Conservation (phyloP, 1,284 basidiomycete genomes). For the Kwoniella shivajii region DNA sequence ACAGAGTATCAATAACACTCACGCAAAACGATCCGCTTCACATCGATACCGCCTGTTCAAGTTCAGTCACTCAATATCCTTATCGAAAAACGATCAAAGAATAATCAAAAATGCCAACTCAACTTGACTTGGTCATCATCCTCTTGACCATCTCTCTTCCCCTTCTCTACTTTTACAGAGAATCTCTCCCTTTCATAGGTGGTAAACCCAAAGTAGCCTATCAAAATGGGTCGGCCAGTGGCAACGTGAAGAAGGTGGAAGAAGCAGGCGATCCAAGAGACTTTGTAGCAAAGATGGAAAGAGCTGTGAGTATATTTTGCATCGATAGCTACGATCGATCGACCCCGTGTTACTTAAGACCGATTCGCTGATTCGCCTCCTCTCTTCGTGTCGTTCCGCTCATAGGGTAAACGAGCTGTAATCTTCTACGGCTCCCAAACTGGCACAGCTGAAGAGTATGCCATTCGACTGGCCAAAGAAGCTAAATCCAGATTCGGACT, state of each 20-base stretch:
- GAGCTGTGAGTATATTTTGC: slow-evolving; percentile 64
- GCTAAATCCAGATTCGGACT: slow-evolving; percentile 92
- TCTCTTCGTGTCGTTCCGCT: neutral
- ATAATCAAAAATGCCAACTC: slow-evolving; percentile 46
- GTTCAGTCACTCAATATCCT: too few relatives aligned
- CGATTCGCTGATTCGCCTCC: neutral
- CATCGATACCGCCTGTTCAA: too few relatives aligned
- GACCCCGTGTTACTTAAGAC: neutral
- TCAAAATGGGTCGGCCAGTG: slow-evolving; percentile 5
- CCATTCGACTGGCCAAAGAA: slow-evolving; percentile 89
- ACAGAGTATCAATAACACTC: too few relatives aligned
- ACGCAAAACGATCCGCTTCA: too few relatives aligned
- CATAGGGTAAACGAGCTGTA: slow-evolving; percentile 70
- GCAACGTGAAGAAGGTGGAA: slow-evolving; percentile 52
- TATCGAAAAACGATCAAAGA: neutral
- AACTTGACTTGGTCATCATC: slow-evolving; percentile 46
- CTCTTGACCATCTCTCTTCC: slow-evolving; percentile 45
- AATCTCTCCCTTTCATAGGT: slow-evolving; percentile 51
- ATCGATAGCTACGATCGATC: neutral
- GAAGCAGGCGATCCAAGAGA: slow-evolving; percentile 81
- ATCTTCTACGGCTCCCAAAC: slow-evolving; percentile 98
- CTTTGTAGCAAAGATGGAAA: slow-evolving; percentile 87
- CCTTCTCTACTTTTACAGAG: slow-evolving; percentile 46
- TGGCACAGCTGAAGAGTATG: slow-evolving; percentile 94
- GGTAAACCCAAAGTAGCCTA: slow-evolving; percentile 23